A percentile compares a stretch with the other conserved stretches of the same genome.
These are phyloP conservation scores for Whalleya microplaca DNA, from an alignment of 2,329 filamentous ascomycete genomes.

Conservation along the genomic window DNA sequence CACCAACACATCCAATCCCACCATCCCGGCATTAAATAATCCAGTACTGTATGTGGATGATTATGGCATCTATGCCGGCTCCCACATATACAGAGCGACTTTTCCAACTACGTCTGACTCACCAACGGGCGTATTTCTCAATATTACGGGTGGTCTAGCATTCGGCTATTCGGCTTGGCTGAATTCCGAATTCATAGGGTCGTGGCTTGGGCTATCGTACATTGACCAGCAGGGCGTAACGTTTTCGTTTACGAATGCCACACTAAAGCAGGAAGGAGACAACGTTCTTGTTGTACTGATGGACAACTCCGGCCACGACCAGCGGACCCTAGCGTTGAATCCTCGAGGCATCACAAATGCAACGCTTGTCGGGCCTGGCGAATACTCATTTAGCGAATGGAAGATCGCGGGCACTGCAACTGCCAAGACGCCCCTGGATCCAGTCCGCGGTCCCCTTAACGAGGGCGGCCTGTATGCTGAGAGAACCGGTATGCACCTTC, in stretches of 20 bases:
- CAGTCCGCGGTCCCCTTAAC: conserved; percentile 57
- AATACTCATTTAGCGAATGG: conserved; percentile 55
- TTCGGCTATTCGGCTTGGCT: conserved; percentile 63
- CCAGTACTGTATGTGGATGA: conserved; percentile 62
- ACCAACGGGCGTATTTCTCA: conserved; percentile 50
- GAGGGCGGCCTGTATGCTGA: conserved; percentile 64
- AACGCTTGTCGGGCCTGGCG: conserved; percentile 46
- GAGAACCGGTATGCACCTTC: conserved; percentile 61
- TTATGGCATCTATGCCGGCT: conserved; percentile 58
- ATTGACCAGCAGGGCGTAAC: conserved; percentile 41
- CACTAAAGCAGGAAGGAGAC: conserved; percentile 42
- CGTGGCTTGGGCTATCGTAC: conserved; percentile 54
- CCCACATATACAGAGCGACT: conserved; percentile 57
- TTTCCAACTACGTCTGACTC: conserved; percentile 46
- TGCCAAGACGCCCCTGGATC: conserved; percentile 55
- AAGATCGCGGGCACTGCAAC: conserved; percentile 60
- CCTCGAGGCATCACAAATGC: conserved; percentile 58
- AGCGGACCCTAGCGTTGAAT: conserved; percentile 50
- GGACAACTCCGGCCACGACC: conserved; percentile 64
- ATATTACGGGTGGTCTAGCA: conserved; percentile 56
- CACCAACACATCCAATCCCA: conserved; percentile 50
- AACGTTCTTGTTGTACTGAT: conserved; percentile 60
- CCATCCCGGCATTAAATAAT: conserved; percentile 51
- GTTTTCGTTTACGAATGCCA: conserved; percentile 55
- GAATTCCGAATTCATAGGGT: conserved; percentile 60